Percentiles rank a stretch among this genome's conserved stretches.
phyloP scores from a whole-genome alignment of 2,329 filamentous ascomycete genomes.

The Trichophyton benhamiae region DNA sequence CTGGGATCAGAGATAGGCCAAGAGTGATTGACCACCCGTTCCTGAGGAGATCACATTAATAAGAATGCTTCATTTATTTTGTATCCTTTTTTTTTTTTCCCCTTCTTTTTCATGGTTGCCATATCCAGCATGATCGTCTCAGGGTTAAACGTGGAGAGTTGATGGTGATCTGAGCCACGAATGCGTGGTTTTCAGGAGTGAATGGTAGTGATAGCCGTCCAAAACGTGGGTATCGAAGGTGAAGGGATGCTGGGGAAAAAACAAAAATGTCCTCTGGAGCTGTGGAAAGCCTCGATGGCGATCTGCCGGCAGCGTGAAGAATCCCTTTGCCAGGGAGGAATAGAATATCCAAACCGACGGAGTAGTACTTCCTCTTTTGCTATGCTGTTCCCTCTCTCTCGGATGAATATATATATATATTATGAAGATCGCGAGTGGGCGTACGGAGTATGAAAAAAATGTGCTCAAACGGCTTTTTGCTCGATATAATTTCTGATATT shows the following conservation, averaged over 20 bases:
- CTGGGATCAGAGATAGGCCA: neutral
- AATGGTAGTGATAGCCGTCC: neutral
- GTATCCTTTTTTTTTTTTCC: neutral
- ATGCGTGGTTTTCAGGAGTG: neutral
- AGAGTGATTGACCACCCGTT: neutral
- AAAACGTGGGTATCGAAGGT: slow-evolving; percentile 2
- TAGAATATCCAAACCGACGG: neutral
- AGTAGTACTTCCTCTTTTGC: neutral
- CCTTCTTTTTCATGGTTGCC: neutral
- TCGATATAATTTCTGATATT: neutral
- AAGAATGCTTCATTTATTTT: neutral
- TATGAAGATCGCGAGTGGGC: neutral
- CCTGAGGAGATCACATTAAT: neutral
- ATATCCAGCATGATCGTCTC: neutral
- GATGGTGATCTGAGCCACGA: neutral
- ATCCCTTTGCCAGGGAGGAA: neutral
- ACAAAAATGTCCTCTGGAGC: neutral
- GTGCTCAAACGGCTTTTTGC: neutral
- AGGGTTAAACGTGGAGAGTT: neutral
- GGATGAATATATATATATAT: neutral
- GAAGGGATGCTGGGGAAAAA: neutral
- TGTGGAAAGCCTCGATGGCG: neutral
- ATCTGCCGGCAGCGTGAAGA: slow-evolving; percentile 1
- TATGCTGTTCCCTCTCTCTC: neutral
- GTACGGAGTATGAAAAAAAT: neutral